Evolutionary conservation across 2,329 filamentous ascomycete species (phyloP).

Genomic region (Calonectria ilicicola): DNA sequence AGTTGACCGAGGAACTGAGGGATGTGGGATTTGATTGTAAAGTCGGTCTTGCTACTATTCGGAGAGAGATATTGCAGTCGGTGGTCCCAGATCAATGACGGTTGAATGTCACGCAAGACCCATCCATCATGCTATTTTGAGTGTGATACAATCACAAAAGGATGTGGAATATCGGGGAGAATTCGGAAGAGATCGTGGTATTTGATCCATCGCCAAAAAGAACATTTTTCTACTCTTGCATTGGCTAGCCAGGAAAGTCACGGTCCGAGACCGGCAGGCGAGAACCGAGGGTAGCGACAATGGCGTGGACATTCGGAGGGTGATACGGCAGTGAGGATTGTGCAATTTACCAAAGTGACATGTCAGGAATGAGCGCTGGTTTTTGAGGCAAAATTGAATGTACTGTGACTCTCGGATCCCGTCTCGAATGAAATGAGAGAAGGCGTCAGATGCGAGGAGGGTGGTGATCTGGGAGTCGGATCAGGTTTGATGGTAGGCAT

Average conservation of each 20-base stretch:
- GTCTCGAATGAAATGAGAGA: neutral
- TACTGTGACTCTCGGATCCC: neutral
- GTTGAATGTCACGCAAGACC: neutral
- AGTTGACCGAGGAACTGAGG: neutral
- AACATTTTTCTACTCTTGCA: no score
- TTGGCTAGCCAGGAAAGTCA: no score
- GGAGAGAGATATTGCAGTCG: neutral
- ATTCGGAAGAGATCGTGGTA: no score
- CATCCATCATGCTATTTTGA: neutral
- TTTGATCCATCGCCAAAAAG: no score
- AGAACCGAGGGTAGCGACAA: no score
- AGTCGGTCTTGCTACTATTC: neutral
- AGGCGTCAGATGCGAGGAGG: neutral
- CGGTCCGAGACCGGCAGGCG: no score
- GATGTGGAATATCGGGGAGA: no score
- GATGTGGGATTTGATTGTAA: neutral
- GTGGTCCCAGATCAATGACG: neutral
- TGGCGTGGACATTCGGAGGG: no score
- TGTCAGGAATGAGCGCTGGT: no score
- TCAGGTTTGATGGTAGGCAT: neutral
- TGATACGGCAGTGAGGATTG: no score
- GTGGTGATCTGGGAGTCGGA: neutral
- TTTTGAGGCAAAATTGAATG: no score
- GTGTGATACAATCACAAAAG: neutral
- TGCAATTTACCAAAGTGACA: no score